A percentile compares a stretch with the other conserved stretches of the same genome.
Evolutionary conservation across 2,329 filamentous ascomycete species (phyloP).

Genomic region (Paecilomyces sp.): DNA sequence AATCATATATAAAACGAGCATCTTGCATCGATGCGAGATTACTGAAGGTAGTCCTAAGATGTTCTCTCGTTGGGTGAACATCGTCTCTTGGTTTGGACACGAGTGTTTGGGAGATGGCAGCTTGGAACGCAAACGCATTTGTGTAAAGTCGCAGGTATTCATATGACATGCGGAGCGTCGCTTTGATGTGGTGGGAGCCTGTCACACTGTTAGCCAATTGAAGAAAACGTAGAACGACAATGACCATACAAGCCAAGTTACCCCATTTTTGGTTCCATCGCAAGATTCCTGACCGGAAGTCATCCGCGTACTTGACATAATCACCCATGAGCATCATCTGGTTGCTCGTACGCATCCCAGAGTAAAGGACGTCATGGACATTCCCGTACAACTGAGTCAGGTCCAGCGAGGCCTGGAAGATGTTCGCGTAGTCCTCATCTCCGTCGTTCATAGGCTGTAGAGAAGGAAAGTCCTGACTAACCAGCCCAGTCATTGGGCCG

Average conservation of each 20-base stretch:
- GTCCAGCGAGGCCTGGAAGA: slow-evolving; percentile 65
- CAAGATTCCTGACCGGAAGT: slow-evolving; percentile 61
- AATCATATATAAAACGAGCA: slow-evolving; percentile 60
- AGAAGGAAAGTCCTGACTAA: slow-evolving; percentile 61
- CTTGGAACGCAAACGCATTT: slow-evolving; percentile 69
- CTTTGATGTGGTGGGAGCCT: slow-evolving; percentile 60
- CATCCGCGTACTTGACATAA: slow-evolving; percentile 69
- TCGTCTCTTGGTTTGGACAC: slow-evolving; percentile 32
- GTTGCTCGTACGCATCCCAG: slow-evolving; percentile 61
- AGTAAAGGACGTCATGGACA: slow-evolving; percentile 67
- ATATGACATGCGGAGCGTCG: slow-evolving; percentile 61
- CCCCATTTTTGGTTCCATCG: slow-evolving; percentile 67
- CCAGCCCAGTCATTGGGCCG: slow-evolving; percentile 57
- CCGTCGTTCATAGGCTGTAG: slow-evolving; percentile 52
- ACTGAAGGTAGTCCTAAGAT: slow-evolving; percentile 39
- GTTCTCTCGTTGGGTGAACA: slow-evolving; percentile 28
- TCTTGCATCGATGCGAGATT: slow-evolving; percentile 56
- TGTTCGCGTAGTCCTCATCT: slow-evolving; percentile 59
- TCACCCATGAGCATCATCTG: slow-evolving; percentile 64
- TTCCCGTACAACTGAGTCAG: slow-evolving; percentile 67
- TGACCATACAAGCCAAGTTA: slow-evolving; percentile 50
- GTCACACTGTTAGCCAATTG: slow-evolving; percentile 8
- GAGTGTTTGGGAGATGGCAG: slow-evolving; percentile 51
- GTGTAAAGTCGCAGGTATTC: slow-evolving; percentile 68
- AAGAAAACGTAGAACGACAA: background rate